Conservation (phyloP, 306 rosid genomes). For the Rosa rugosa region DNA sequence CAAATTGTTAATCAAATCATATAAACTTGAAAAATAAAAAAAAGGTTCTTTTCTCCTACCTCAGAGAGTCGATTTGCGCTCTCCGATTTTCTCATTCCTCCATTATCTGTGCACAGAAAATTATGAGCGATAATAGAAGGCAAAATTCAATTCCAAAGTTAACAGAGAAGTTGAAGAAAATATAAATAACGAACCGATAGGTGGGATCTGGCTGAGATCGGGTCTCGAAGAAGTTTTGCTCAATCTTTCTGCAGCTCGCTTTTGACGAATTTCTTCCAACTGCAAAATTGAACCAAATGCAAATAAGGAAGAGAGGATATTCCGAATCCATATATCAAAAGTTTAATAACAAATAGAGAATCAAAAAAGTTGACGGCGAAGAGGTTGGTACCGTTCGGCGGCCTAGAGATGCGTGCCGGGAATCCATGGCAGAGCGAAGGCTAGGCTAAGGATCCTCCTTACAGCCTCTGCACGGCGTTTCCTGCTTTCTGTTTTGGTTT, state of each 20-base stretch:
- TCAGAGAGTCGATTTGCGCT: no score
- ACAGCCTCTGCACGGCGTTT: no score
- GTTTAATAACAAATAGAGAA: no score
- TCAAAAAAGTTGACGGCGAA: neutral
- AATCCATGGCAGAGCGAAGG: conserved; percentile 49
- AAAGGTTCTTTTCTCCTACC: no score
- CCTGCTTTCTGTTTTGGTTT: no score
- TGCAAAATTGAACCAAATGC: conserved; percentile 21
- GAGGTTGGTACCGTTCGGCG: conserved; percentile 64
- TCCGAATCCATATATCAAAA: no score
- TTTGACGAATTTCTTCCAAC: conserved; percentile 90
- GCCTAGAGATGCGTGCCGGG: conserved; percentile 80
- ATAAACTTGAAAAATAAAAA: no score
- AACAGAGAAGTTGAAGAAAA: neutral
- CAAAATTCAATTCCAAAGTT: neutral
- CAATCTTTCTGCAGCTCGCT: conserved; percentile 85
- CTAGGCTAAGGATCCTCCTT: neutral
- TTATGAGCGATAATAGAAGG: conserved; percentile 17
- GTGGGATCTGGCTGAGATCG: conserved; percentile 57
- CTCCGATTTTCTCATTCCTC: neutral
- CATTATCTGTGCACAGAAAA: conserved; percentile 36
- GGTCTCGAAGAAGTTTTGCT: conserved; percentile 78
- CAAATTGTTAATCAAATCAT: no score
- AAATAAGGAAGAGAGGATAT: neutral
- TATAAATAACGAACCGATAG: conserved; percentile 45